Percentiles rank a stretch among this genome's conserved stretches.
Conservation (phyloP, 768 basidiomycete species). For the Austroboletus festivus region DNA sequence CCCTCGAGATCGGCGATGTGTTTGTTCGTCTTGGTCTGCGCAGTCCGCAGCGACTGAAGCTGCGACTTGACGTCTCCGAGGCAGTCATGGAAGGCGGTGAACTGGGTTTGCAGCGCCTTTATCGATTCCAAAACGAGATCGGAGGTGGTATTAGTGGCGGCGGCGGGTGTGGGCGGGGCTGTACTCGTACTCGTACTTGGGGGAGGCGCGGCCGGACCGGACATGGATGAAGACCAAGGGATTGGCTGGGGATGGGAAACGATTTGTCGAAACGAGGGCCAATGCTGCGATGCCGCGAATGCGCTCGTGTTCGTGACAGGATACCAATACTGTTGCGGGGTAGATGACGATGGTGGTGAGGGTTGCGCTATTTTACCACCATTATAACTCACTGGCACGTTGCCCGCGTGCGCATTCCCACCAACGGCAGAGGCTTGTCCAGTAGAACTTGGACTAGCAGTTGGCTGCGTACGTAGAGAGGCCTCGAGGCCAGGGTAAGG, state of each 20-base stretch:
- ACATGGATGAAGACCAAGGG: background rate
- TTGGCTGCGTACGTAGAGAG: too few species aligned
- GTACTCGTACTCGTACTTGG: background rate
- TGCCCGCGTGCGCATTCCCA: too few species aligned
- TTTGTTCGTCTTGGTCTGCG: slow-evolving; percentile 10
- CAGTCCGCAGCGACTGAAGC: slow-evolving; percentile 13
- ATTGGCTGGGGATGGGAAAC: background rate
- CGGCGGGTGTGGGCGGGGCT: too few species aligned
- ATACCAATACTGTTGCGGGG: too few species aligned
- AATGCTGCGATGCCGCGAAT: background rate
- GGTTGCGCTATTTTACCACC: too few species aligned
- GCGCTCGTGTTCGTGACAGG: background rate
- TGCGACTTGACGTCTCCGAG: slow-evolving; percentile 8
- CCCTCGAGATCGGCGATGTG: slow-evolving; percentile 12
- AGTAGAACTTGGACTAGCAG: too few species aligned
- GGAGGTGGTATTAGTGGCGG: background rate
- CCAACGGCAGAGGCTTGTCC: too few species aligned
- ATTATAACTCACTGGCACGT: too few species aligned
- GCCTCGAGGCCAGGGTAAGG: too few species aligned
- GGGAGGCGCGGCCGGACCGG: background rate
- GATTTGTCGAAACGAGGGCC: background rate
- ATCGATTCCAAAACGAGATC: slow-evolving; percentile 2
- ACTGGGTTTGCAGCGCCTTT: slow-evolving; percentile 12
- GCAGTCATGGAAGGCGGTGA: slow-evolving; percentile 10
- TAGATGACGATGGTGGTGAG: too few species aligned